Conservation (phyloP, 257 asterid species). For the Coffea canephora region DNA sequence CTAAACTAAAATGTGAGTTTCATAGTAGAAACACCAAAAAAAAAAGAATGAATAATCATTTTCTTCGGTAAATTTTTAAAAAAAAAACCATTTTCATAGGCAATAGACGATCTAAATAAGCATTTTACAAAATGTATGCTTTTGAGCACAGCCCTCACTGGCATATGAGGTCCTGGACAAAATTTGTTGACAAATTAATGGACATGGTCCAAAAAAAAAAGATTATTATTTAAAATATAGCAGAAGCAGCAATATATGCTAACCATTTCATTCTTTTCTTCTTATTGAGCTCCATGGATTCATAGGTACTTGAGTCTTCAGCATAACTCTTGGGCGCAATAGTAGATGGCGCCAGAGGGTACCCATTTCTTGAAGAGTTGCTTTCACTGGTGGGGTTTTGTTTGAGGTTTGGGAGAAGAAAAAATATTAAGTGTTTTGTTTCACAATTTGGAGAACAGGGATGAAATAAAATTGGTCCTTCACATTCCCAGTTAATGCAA, state of each 20-base stretch:
- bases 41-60: not conserved
- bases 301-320: not conserved
- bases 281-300: not conserved
- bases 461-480: too few relatives aligned
- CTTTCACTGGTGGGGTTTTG: too few relatives aligned
- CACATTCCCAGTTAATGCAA: too few relatives aligned
- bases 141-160: conserved; percentile 15
- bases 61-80: too few relatives aligned
- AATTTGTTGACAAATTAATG: conserved; percentile 29
- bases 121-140: not conserved
- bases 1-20: not conserved
- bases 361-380: not conserved
- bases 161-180: conserved; percentile 40
- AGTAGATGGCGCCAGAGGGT: not conserved
- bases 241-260: not conserved
- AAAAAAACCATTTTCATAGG: not conserved
- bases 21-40: not conserved
- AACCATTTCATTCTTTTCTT: not conserved
- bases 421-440: too few relatives aligned
- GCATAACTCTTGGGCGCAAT: not conserved
- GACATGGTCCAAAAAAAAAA: conserved; percentile 29
- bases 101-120: not conserved
- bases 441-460: too few relatives aligned
- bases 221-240: not conserved
- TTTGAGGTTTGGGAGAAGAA: too few relatives aligned